Evolutionary conservation across 192 early-diverging fungal genomes (phyloP).

Genomic region (Podochytrium sp.): DNA sequence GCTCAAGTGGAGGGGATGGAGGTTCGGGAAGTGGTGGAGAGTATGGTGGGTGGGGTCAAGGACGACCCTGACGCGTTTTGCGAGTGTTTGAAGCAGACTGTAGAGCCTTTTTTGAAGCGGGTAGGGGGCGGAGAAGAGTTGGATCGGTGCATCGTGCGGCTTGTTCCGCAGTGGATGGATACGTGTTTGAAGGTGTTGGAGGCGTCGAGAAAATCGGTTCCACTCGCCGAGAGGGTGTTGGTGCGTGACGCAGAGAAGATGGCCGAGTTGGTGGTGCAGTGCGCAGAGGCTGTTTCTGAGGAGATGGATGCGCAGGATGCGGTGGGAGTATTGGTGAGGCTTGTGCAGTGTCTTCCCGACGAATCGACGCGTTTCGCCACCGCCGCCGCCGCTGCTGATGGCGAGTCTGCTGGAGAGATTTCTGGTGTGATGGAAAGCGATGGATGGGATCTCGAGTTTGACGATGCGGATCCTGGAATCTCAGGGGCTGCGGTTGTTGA

Average conservation of each 20-base stretch:
- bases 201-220: neutral
- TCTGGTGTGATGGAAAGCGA: neutral
- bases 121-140: neutral
- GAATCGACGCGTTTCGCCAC: neutral
- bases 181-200: conserved; percentile 17
- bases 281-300: conserved; percentile 39
- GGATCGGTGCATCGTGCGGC: neutral
- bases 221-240: neutral
- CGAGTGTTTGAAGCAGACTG: conserved; percentile 32
- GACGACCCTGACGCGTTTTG: conserved; percentile 22
- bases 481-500: too few relatives aligned
- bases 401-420: too few relatives aligned
- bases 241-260: neutral
- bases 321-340: conserved; percentile 10
- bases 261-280: conserved; percentile 32
- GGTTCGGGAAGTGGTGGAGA: neutral
- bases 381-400: neutral
- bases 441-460: conserved; percentile 46
- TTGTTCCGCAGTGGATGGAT: neutral
- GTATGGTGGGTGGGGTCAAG: conserved; percentile 35
- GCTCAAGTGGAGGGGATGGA: conserved; percentile 2
- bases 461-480: conserved; percentile 44
- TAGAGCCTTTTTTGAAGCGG: conserved; percentile 38
- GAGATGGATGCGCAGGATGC: neutral
- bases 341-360: conserved; percentile 22